Evolutionary conservation across 208 protist species (phyloP).

Genomic region (Trypanosomatidae sp.): DNA sequence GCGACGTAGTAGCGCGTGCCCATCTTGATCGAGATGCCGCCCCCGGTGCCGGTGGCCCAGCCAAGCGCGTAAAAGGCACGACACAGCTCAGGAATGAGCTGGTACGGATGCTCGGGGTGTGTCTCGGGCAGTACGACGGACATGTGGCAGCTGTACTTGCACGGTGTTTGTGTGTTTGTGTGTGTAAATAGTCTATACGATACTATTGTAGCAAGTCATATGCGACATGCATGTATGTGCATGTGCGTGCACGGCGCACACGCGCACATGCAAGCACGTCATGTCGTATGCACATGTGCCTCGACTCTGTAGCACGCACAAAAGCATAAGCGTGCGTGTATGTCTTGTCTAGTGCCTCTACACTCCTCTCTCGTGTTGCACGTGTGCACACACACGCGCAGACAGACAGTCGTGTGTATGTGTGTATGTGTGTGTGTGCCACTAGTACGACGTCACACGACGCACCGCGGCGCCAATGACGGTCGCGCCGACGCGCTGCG

Average conservation of each 20-base stretch:
- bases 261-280: not conserved
- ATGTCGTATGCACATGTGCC: too few relatives aligned
- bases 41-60: conserved; percentile 94
- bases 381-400: too few relatives aligned
- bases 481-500: conserved; percentile 80
- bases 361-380: too few relatives aligned
- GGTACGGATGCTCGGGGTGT: conserved; percentile 58
- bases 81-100: conserved; percentile 90
- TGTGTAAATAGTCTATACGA: not conserved
- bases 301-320: too few relatives aligned
- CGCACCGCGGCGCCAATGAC: conserved; percentile 72
- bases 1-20: conserved; percentile 83
- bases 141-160: conserved; percentile 11
- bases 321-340: too few relatives aligned
- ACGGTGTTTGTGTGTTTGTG: conserved; percentile 2
- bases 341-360: too few relatives aligned
- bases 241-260: too few relatives aligned
- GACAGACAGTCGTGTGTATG: too few relatives aligned
- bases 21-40: conserved; percentile 84
- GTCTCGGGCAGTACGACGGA: conserved; percentile 14
- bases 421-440: too few relatives aligned
- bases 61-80: conserved; percentile 86
- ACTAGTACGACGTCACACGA: conserved; percentile 23
- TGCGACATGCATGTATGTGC: not conserved
- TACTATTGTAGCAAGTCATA: not conserved